Evolutionary conservation across 1,284 basidiomycete genomes (phyloP).

Genomic region (Ceratobasidium theobromae): DNA sequence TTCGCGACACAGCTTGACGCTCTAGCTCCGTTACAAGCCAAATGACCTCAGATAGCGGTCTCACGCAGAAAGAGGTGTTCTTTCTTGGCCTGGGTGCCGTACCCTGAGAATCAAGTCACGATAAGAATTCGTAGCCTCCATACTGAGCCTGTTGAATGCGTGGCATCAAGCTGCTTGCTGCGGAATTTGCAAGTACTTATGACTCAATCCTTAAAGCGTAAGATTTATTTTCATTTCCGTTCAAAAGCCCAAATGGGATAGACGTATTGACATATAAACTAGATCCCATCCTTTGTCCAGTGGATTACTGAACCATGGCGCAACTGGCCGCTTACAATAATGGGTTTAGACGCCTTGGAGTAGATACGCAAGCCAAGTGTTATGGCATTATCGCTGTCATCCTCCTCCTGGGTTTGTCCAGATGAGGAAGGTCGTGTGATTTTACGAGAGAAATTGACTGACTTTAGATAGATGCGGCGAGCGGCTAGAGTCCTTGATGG

Average conservation of each 20-base stretch:
- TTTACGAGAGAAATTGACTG: too few species aligned
- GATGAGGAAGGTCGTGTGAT: too few species aligned
- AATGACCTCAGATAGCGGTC: not conserved
- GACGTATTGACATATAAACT: not conserved
- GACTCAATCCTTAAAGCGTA: too few species aligned
- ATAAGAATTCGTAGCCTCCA: not conserved
- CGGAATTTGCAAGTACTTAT: not conserved
- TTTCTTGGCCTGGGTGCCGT: not conserved
- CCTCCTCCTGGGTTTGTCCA: conserved; percentile 11
- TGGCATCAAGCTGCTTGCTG: not conserved
- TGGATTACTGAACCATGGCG: conserved; percentile 33
- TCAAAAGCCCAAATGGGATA: too few species aligned
- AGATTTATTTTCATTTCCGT: too few species aligned
- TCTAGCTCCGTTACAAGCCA: not conserved
- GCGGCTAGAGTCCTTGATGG: conserved; percentile 31
- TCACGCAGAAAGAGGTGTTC: not conserved
- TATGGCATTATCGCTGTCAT: conserved; percentile 30
- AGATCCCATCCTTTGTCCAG: conserved; percentile 30
- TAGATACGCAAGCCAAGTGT: conserved; percentile 36
- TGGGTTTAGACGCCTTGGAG: conserved; percentile 24
- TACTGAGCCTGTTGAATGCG: not conserved
- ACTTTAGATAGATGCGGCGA: not conserved
- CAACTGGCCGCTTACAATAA: conserved; percentile 33
- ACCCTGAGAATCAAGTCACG: not conserved
- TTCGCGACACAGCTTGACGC: not conserved